Conservation (phyloP, 139 green algal species). For the Chlorella sp. region DNA sequence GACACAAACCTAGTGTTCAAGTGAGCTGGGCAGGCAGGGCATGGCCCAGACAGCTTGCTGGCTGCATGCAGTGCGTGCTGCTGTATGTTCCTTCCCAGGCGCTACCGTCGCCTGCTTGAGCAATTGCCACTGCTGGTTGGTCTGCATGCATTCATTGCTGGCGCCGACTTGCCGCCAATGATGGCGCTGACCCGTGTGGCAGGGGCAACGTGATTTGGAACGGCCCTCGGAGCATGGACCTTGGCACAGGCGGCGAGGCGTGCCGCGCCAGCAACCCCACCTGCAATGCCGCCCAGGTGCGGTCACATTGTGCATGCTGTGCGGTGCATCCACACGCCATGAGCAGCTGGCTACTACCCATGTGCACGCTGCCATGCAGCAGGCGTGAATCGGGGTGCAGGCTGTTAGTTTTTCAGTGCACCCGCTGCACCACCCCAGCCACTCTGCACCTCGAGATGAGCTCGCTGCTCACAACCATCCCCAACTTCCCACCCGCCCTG, state of each 20-base stretch:
- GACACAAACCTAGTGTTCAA: conserved; percentile 5
- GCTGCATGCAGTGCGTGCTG: too few species aligned
- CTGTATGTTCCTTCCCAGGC: too few species aligned
- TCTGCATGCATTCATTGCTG: too few species aligned
- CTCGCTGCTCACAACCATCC: too few species aligned
- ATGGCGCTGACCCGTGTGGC: too few species aligned
- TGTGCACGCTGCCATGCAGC: not conserved
- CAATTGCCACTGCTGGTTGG: too few species aligned
- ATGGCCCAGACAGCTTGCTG: too few species aligned
- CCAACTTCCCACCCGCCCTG: not conserved
- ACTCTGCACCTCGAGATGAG: too few species aligned
- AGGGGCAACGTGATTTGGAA: conserved; percentile 23
- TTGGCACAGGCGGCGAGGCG: not conserved
- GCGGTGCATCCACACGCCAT: not conserved
- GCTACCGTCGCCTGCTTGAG: too few species aligned
- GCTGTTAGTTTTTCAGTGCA: not conserved
- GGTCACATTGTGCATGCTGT: not conserved
- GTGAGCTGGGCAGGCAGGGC: not conserved
- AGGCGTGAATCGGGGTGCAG: too few species aligned
- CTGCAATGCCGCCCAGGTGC: not conserved
- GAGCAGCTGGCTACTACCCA: too few species aligned
- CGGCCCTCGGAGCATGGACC: not conserved
- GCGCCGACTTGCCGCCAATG: too few species aligned
- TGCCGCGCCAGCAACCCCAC: conserved; percentile 9
- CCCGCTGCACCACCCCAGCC: not conserved